Evolutionary conservation across 345 rosid species (phyloP).

Genomic region (Diplotaxis tenuifolia): DNA sequence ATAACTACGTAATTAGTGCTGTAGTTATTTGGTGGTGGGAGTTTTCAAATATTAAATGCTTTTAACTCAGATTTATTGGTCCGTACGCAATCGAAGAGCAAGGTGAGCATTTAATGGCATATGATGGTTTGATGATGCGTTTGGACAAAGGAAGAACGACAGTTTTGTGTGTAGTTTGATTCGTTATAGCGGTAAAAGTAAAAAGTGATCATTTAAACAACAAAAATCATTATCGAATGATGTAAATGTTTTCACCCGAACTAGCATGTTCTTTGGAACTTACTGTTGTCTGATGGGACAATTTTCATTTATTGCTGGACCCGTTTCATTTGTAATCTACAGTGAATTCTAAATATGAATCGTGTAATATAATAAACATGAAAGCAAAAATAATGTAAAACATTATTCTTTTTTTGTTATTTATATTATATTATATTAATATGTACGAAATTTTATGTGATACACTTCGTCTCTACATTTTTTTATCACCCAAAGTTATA

Average conservation of each 20-base stretch:
- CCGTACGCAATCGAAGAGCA: constrained; percentile 25
- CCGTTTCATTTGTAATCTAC: not conserved
- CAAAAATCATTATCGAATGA: constrained; percentile 30
- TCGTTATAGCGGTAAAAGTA: constrained; percentile 1
- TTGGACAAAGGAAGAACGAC: constrained; percentile 2
- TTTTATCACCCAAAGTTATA: too few species aligned
- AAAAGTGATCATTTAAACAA: not conserved
- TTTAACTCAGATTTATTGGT: constrained; percentile 23
- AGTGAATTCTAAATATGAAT: too few species aligned
- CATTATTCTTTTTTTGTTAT: too few species aligned
- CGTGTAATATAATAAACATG: too few species aligned
- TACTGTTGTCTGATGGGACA: constrained; percentile 26
- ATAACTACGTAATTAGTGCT: constrained; percentile 24
- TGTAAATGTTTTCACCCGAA: not conserved
- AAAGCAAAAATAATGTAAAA: too few species aligned
- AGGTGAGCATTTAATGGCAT: constrained; percentile 18
- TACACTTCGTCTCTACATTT: too few species aligned
- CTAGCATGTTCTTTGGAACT: not conserved
- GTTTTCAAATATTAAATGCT: constrained; percentile 24
- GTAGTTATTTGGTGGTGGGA: constrained; percentile 24
- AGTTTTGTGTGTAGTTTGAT: constrained; percentile 10
- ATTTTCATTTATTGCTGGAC: constrained; percentile 26
- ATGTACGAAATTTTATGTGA: too few species aligned
- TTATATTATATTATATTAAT: too few species aligned
- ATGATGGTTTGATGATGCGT: constrained; percentile 26